Evolutionary conservation across 345 rosid genomes (phyloP), one percentile per base, ranked within the genome.

Genomic region (Eucalyptus sp.): DNA sequence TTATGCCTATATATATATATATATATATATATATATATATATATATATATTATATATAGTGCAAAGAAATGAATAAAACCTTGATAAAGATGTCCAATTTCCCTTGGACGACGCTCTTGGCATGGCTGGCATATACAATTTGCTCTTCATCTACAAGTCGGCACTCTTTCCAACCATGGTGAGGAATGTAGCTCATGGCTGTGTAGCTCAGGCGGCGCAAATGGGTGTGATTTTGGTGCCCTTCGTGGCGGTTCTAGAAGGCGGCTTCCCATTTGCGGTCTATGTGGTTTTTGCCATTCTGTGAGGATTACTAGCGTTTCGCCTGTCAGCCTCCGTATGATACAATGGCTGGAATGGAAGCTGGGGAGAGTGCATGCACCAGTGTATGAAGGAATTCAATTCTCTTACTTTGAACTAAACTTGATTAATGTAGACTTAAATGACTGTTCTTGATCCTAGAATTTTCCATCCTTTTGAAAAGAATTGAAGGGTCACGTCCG

Each of bases 101-200:
- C 51, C 51, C 16, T 14, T 50, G 17, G 51, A 50, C 51, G 51
- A 50, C 3, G 51, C 51, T 50, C 16, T 97, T 96, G 98, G 98
- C 8, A 94, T 94, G 97, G 97, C 99, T 0, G 99, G 98, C 46
- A 97, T 96, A 6, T 97, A 95, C 44, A 97, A 97, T 90, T 90
- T 97, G 89, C 86, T 96, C 84, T 96, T 97, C 83, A 97, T 97
- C 88, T 96, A 97, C 89, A 94, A 96, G 4, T 88, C 98, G 1
- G 99, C 95, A 93, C 89, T 97, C 85, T 96, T 97, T 88, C 98
- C 98, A 0, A 97, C 99, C 0, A 97, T 96, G 88, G 99, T 96
- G 88, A 95, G 97, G 91, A 97, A 96, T 62, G 98, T 96, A 0
- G 99, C 97, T 1, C 94, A 96, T 24, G 98, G 99, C 4, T 92